Evolutionary conservation across 2,329 filamentous ascomycete species (phyloP).

Genomic region (Beauveria rudraprayagi): DNA sequence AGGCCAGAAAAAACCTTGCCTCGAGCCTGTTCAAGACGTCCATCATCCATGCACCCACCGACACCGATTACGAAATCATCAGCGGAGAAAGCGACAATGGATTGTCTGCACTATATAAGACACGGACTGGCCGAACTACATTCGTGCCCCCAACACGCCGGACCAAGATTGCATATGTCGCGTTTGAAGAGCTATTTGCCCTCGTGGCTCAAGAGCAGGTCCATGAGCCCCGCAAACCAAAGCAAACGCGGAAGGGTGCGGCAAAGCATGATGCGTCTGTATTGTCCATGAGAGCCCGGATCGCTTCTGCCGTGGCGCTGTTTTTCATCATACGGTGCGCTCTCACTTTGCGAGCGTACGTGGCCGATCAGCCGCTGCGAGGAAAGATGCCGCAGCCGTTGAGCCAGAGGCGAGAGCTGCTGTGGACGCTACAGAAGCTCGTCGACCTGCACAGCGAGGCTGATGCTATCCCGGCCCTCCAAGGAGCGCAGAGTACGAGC

Average conservation of each 20-base stretch:
- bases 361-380: slow-evolving; percentile 83
- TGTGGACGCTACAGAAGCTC: slow-evolving; percentile 61
- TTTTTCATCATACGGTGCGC: slow-evolving; percentile 77
- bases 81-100: slow-evolving; percentile 38
- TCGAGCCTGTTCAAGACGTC: slow-evolving; percentile 74
- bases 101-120: slow-evolving; percentile 50
- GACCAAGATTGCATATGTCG: slow-evolving; percentile 67
- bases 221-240: slow-evolving; percentile 21
- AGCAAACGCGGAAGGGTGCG: background rate
- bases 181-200: slow-evolving; percentile 70
- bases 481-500: slow-evolving; percentile 43
- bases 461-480: slow-evolving; percentile 54
- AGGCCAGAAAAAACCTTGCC: slow-evolving; percentile 60
- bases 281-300: slow-evolving; percentile 39
- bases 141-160: slow-evolving; percentile 57
- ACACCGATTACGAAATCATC: slow-evolving; percentile 48
- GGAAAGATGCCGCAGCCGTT: slow-evolving; percentile 84
- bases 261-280: background rate
- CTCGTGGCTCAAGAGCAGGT: slow-evolving; percentile 49
- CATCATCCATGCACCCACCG: slow-evolving; percentile 61
- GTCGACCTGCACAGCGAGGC: slow-evolving; percentile 61
- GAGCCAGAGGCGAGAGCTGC: slow-evolving; percentile 69
- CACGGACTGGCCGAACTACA: slow-evolving; percentile 65
- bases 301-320: slow-evolving; percentile 69
- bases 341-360: slow-evolving; percentile 72